phyloP scores from a whole-genome alignment of 257 asterid genomes.

The Mitragyna speciosa region DNA sequence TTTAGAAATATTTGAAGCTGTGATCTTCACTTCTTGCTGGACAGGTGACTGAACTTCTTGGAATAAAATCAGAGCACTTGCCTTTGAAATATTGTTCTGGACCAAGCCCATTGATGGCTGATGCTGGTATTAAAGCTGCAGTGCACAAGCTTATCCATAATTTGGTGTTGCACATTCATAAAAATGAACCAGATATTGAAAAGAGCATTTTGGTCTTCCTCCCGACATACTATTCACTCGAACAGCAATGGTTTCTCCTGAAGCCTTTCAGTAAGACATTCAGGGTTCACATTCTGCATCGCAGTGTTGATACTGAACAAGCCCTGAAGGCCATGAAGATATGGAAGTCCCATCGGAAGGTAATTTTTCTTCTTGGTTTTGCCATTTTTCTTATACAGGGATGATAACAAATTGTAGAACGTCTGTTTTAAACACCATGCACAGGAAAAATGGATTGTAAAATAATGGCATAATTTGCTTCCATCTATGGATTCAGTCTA shows the following conservation, averaged over 20 bases:
- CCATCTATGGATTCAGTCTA: not conserved
- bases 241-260: conserved; percentile 86
- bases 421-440: not conserved
- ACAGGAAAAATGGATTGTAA: not conserved
- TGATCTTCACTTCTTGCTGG: conserved; percentile 18
- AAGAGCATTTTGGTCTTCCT: conserved; percentile 93
- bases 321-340: conserved; percentile 87
- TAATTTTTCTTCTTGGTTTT: conserved; percentile 26
- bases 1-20: conserved; percentile 2
- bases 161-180: conserved; percentile 78
- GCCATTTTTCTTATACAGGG: not conserved
- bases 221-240: conserved; percentile 82
- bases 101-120: conserved; percentile 60
- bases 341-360: conserved; percentile 88
- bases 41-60: conserved; percentile 71
- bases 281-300: conserved; percentile 89
- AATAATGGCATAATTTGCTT: too few relatives aligned
- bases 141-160: conserved; percentile 80
- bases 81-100: conserved; percentile 73
- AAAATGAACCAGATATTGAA: conserved; percentile 86
- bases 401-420: not conserved
- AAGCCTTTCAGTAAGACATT: conserved; percentile 59
- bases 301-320: conserved; percentile 79
- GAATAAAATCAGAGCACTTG: conserved; percentile 48
- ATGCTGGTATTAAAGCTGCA: conserved; percentile 57